Conservation (phyloP, 345 rosid species). For the Linum lewisii region DNA sequence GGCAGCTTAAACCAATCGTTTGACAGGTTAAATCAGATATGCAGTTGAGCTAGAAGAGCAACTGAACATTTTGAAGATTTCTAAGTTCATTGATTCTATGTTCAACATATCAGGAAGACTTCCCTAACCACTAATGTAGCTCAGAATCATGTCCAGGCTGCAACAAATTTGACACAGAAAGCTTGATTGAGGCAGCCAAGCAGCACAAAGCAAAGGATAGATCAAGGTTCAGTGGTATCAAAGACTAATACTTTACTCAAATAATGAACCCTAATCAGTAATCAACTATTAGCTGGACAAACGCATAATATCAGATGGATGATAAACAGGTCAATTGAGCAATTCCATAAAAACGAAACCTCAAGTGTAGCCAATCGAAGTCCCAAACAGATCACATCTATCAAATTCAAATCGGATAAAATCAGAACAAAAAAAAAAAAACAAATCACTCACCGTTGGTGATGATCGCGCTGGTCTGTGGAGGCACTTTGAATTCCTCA, state of each 20-base stretch:
- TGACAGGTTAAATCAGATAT: not conserved
- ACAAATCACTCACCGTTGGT: slow-evolving; percentile 54
- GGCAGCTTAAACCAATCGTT: not conserved
- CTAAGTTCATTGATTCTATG: not conserved
- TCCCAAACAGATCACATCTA: not conserved
- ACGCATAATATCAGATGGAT: no score
- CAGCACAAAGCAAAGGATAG: not conserved
- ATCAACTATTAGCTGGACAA: no score
- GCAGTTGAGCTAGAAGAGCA: not conserved
- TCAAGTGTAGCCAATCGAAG: no score
- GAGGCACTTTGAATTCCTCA: slow-evolving; percentile 97
- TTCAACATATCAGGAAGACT: not conserved
- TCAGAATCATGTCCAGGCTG: not conserved
- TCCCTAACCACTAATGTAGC: not conserved
- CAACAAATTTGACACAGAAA: not conserved
- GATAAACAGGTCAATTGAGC: no score
- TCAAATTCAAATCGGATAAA: not conserved
- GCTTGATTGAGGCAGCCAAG: not conserved
- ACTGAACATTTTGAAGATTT: no score
- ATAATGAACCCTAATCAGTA: no score
- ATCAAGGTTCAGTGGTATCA: not conserved
- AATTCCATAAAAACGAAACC: not conserved
- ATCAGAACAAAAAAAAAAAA: not conserved
- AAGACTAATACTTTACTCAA: no score
- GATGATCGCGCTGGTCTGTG: slow-evolving; percentile 98